phyloP scores from a whole-genome alignment of 352 stramenopile species.

The Globisporangium acanthophoron region DNA sequence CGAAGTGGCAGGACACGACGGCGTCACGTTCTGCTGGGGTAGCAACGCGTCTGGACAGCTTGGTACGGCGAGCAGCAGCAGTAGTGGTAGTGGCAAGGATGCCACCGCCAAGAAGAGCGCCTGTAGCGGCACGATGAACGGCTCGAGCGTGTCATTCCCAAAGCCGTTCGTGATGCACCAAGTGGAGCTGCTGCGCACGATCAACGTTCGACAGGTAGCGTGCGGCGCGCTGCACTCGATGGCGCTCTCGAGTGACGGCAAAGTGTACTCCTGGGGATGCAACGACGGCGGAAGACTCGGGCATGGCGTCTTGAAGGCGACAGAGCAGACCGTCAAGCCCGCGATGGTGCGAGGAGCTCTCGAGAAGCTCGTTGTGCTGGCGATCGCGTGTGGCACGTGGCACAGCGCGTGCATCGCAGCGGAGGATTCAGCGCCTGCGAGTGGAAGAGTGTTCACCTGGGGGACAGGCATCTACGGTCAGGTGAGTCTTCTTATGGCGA shows the following conservation, averaged over 20 bases:
- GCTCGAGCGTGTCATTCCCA: constrained; percentile 29
- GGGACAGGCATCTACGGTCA: constrained; percentile 69
- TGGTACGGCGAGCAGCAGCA: constrained; percentile 16
- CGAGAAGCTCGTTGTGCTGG: constrained; percentile 25
- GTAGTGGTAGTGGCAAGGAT: background rate
- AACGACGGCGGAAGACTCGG: constrained; percentile 83
- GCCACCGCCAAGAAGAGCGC: background rate
- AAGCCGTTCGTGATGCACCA: constrained; percentile 52
- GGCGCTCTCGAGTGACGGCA: constrained; percentile 75
- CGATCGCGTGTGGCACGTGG: constrained; percentile 69
- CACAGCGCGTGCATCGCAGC: constrained; percentile 61
- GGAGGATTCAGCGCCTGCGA: constrained; percentile 1
- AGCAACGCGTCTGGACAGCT: constrained; percentile 73
- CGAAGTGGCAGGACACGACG: constrained; percentile 53
- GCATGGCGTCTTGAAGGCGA: constrained; percentile 14
- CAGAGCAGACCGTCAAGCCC: constrained; percentile 17
- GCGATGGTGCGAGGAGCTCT: constrained; percentile 32
- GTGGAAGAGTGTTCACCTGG: constrained; percentile 58
- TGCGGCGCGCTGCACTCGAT: constrained; percentile 91
- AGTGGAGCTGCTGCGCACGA: constrained; percentile 34
- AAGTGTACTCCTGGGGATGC: constrained; percentile 93
- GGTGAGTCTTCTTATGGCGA: constrained; percentile 8
- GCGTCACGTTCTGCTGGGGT: constrained; percentile 68
- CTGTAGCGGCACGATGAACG: constrained; percentile 4
- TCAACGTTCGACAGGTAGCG: constrained; percentile 72